Evolutionary conservation across 2,329 filamentous ascomycete genomes (phyloP).

Genomic region (Calonectria pseudoreteaudii): DNA sequence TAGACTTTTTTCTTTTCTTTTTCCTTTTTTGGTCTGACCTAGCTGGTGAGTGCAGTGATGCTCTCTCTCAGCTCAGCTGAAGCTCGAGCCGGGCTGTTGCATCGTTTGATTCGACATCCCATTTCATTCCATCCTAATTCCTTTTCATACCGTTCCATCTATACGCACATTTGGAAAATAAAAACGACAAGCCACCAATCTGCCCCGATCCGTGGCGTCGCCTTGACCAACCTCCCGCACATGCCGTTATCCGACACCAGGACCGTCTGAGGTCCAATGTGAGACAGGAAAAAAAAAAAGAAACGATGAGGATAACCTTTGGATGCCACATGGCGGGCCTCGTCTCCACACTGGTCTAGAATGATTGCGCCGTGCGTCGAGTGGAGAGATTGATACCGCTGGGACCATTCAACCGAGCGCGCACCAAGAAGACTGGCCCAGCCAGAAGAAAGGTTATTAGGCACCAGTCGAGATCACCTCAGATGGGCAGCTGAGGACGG

Average conservation of each 20-base stretch:
- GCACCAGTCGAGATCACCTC: not conserved
- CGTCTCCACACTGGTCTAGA: conserved; percentile 15
- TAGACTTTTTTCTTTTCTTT: not conserved
- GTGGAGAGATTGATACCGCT: not conserved
- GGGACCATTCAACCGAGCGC: not conserved
- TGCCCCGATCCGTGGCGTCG: not conserved
- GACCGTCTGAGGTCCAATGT: conserved; percentile 24
- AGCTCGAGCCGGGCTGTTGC: not conserved
- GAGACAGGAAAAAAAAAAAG: conserved; percentile 33
- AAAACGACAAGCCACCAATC: conserved; percentile 19
- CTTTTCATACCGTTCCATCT: not conserved
- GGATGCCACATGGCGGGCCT: not conserved
- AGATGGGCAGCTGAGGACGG: not conserved
- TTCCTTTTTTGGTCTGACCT: not conserved
- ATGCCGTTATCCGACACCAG: not conserved
- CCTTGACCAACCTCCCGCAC: not conserved
- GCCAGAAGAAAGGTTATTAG: not conserved
- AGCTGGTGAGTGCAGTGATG: not conserved
- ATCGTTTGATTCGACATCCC: not conserved
- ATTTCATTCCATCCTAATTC: not conserved
- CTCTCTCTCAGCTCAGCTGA: not conserved
- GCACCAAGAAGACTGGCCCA: not conserved
- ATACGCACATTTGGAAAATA: conserved; percentile 9
- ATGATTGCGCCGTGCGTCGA: conserved; percentile 11
- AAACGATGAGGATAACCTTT: not conserved